These are phyloP conservation scores for Dacryopinax spathularia DNA, from an alignment of 768 basidiomycete genomes.

Conservation along the genomic window DNA sequence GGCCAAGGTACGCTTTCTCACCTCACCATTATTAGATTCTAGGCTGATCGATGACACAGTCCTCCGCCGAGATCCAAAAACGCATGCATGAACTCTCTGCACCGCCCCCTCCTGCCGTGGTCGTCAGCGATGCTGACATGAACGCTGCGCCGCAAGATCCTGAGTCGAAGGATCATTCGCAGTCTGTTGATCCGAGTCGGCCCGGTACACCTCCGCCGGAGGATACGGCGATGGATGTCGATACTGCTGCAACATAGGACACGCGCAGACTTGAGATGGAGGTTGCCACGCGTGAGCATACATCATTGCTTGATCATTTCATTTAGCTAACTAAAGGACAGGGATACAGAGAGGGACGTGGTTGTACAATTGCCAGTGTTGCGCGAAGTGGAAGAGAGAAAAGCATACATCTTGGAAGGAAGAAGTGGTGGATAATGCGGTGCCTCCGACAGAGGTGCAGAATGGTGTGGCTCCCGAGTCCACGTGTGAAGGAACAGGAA, in stretches of 20 bases:
- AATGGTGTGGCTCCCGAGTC: constrained; percentile 28
- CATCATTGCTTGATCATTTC: background rate
- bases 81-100: constrained; percentile 47
- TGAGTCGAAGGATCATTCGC: background rate
- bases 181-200: background rate
- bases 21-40: background rate
- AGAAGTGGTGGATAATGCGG: background rate
- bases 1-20: constrained; percentile 41
- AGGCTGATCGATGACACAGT: constrained; percentile 27
- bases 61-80: constrained; percentile 57
- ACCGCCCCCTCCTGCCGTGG: background rate
- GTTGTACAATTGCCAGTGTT: background rate
- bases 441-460: constrained; percentile 2
- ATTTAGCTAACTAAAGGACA: background rate
- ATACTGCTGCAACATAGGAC: background rate
- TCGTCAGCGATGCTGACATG: constrained; percentile 4
- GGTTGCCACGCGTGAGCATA: background rate
- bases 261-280: background rate
- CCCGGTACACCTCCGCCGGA: background rate
- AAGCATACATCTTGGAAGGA: too few species aligned
- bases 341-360: background rate
- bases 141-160: background rate
- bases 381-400: background rate
- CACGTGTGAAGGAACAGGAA: constrained; percentile 9
- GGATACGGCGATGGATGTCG: background rate